Percentiles rank a stretch among this genome's conserved stretches.
Conservation (phyloP, 2,329 filamentous ascomycete genomes). For the Parafenestella ontariensis region DNA sequence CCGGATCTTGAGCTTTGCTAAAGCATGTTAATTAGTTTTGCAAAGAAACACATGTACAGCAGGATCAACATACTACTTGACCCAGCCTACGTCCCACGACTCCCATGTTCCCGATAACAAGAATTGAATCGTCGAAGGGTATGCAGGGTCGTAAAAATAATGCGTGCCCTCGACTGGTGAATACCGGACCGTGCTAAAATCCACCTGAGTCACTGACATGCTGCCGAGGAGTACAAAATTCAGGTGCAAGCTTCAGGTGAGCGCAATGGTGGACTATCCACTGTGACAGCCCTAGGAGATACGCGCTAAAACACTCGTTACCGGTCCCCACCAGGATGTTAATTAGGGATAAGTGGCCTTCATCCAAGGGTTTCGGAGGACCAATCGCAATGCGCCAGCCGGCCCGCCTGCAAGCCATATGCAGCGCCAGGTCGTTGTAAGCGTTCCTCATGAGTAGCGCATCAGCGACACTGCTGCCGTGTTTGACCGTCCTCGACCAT, state of each 20-base stretch:
- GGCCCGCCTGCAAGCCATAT: conserved; percentile 22
- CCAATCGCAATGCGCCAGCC: conserved; percentile 17
- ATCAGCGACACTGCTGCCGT: conserved; percentile 10
- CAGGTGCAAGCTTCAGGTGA: not conserved
- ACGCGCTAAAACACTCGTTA: conserved; percentile 20
- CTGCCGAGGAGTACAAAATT: conserved; percentile 2
- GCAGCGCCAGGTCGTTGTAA: conserved; percentile 17
- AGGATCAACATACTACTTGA: conserved; percentile 31
- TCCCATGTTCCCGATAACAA: conserved; percentile 39
- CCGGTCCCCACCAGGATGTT: conserved; percentile 16
- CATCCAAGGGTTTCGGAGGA: conserved; percentile 4
- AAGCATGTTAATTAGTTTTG: conserved; percentile 10
- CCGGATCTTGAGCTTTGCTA: conserved; percentile 38
- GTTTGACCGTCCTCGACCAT: conserved; percentile 11
- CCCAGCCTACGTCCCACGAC: conserved; percentile 41
- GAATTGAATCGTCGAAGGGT: conserved; percentile 41
- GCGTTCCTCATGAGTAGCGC: conserved; percentile 8
- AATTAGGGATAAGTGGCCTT: conserved; percentile 17
- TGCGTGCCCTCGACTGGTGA: conserved; percentile 39
- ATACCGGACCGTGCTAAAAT: conserved; percentile 38
- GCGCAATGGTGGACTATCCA: not conserved
- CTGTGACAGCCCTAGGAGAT: conserved; percentile 15
- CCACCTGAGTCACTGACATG: conserved; percentile 39
- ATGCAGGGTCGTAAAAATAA: conserved; percentile 39
- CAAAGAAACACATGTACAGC: not conserved